Conservation (phyloP, 768 basidiomycete genomes). For the Mycena galericulata region DNA sequence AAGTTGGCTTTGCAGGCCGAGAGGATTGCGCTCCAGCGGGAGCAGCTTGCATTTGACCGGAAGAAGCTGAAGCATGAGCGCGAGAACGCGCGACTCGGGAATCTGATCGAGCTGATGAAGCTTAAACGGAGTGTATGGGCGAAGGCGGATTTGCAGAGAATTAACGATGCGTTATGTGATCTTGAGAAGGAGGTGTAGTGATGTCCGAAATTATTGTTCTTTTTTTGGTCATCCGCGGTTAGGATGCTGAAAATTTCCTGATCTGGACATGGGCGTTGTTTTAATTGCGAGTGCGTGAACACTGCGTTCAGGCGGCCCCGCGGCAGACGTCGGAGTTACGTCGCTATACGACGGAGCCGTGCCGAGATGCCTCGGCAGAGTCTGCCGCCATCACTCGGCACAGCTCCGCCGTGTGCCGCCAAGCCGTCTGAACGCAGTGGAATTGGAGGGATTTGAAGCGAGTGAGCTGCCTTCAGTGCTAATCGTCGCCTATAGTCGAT, state of each 20-base stretch:
- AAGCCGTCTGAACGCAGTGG: too few species aligned
- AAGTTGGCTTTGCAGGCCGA: neutral
- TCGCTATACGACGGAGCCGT: too few species aligned
- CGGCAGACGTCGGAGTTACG: too few species aligned
- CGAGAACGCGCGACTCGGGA: neutral
- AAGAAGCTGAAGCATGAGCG: neutral
- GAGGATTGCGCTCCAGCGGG: neutral
- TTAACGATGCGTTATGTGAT: neutral
- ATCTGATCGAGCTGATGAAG: slow-evolving; percentile 1
- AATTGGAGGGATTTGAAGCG: neutral
- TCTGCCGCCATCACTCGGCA: too few species aligned
- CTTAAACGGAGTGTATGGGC: neutral
- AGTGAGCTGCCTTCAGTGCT: too few species aligned
- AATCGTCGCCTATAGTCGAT: neutral
- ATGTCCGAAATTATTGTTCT: too few species aligned
- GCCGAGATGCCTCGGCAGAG: too few species aligned
- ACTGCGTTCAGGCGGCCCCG: too few species aligned
- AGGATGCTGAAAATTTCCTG: too few species aligned
- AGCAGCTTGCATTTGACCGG: slow-evolving; percentile 5
- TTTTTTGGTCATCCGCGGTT: too few species aligned
- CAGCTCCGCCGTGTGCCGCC: too few species aligned
- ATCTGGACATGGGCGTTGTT: slow-evolving; percentile 12
- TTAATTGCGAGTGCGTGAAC: neutral
- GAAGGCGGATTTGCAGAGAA: neutral
- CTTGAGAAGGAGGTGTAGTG: too few species aligned